Conservation (phyloP, 495 filamentous ascomycete species). For the Paragyromitra xinjiangensis region DNA sequence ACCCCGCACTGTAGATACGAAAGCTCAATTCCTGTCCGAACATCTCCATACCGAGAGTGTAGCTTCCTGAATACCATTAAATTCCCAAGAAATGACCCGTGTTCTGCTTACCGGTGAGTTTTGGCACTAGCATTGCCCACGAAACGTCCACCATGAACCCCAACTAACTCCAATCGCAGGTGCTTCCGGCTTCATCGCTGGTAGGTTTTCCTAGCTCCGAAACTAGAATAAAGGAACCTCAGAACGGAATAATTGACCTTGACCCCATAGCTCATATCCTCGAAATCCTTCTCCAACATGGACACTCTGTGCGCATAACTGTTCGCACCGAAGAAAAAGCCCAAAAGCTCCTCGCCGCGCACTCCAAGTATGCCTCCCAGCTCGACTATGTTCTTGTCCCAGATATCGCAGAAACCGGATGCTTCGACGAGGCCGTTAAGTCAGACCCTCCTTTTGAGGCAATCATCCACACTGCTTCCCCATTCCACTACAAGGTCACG, state of each 20-base stretch:
- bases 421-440: slow-evolving; percentile 82
- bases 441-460: slow-evolving; percentile 78
- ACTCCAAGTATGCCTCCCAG: slow-evolving; percentile 69
- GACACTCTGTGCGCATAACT: slow-evolving; percentile 73
- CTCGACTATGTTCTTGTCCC: slow-evolving; percentile 81
- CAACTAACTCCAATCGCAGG: slow-evolving; percentile 57
- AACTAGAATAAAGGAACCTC: neutral
- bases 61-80: neutral
- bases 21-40: neutral
- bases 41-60: neutral
- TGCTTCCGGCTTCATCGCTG: slow-evolving; percentile 75
- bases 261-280: slow-evolving; percentile 71
- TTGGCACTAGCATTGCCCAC: neutral
- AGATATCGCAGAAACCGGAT: slow-evolving; percentile 77
- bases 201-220: slow-evolving; percentile 24
- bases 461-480: slow-evolving; percentile 87
- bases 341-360: slow-evolving; percentile 73
- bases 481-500: slow-evolving; percentile 72
- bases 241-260: neutral
- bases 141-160: neutral
- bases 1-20: slow-evolving; percentile 6
- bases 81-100: slow-evolving; percentile 64
- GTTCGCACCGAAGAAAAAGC: slow-evolving; percentile 84
- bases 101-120: slow-evolving; percentile 68
- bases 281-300: slow-evolving; percentile 73